Base-by-base conservation (phyloP, 2,329 filamentous ascomycete genomes). In the Tolypocladium amazonense region DNA sequence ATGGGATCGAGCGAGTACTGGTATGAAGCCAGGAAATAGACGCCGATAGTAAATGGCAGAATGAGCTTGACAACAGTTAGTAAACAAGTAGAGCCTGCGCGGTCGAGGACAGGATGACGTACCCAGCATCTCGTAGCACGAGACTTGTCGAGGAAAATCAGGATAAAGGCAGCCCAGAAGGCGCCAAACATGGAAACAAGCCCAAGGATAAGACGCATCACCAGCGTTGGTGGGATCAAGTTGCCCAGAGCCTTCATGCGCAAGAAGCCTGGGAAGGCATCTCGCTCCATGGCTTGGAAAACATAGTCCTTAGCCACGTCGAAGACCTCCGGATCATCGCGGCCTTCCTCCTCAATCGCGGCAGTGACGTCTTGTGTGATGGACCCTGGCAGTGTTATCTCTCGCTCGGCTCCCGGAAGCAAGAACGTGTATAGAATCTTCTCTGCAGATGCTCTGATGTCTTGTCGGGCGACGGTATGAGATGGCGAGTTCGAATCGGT, bases 381-480 rank as follows among this genome's bases (percentile, higher is more conserved):
- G 39, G 86, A 86, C 62, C 92, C 88, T 0, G 94, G 93, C 7
- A 99, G 83, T 55, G 92, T 92, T 66, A 99, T 97, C 75, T 99
- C 94, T 66, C 95, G 86, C 76, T 99, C 94, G 0, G 94, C 90
- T n/a, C 92, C 92, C 0, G 92, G 92, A 2, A 99, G 84, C 7
- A 99, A 81, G 71, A 94, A 99, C 1, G 93, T 97, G 76, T 97
- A 99, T n/a, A 99, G 82, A 57, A 99, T 97, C 81, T 96, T 97
- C 77, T 97, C 94, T 0, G 95, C 95, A 3, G 91, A 96, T 12
- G 92, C 89, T 60, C 92, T 85, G 66, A 99, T 92, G 69, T 99
- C 94, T 63, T 91, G 86, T 64, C 94, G 84, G n/a, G 88, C 85
- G 52, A 97, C 91, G 0, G 88, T 89, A 70, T 95, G 89, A 4